phyloP scores from a whole-genome alignment of 208 protist species.

The Crithidia bombi region DNA sequence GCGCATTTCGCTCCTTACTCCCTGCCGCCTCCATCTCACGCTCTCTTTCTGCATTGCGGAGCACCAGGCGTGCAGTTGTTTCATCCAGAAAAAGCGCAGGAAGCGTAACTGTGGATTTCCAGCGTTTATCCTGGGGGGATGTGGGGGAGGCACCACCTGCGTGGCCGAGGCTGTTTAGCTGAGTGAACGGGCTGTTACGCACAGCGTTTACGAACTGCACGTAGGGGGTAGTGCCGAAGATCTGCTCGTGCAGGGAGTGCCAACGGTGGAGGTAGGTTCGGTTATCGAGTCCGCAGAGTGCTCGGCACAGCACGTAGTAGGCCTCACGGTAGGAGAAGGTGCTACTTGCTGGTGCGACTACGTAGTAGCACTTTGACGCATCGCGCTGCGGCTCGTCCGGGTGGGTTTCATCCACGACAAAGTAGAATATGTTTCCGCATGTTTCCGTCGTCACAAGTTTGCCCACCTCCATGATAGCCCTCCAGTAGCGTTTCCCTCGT shows the following conservation, averaged over 20 bases:
- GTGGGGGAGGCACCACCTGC: background rate
- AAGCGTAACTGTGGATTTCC: background rate
- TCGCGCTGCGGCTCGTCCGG: conserved; percentile 53
- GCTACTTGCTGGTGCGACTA: conserved; percentile 33
- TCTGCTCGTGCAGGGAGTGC: conserved; percentile 50
- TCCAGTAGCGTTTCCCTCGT: background rate
- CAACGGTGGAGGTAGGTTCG: conserved; percentile 45
- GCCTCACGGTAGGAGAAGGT: conserved; percentile 48
- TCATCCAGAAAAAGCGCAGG: conserved; percentile 56
- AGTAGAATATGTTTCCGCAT: conserved; percentile 61
- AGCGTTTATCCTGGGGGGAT: background rate
- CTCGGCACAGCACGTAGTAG: conserved; percentile 58
- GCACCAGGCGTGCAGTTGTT: conserved; percentile 38
- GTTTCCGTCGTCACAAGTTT: conserved; percentile 40
- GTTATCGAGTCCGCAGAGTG: conserved; percentile 39
- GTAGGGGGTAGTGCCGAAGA: conserved; percentile 53
- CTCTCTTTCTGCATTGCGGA: conserved; percentile 15
- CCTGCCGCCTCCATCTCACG: background rate
- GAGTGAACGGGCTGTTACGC: conserved; percentile 20
- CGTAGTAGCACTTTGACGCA: conserved; percentile 53
- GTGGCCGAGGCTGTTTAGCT: conserved; percentile 8
- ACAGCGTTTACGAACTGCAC: conserved; percentile 57
- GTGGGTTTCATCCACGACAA: conserved; percentile 56
- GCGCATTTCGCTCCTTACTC: background rate
- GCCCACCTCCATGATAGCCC: conserved; percentile 45